phyloP scores from a whole-genome alignment of 73 alveolate genomes.

The Stentor roeselii region DNA sequence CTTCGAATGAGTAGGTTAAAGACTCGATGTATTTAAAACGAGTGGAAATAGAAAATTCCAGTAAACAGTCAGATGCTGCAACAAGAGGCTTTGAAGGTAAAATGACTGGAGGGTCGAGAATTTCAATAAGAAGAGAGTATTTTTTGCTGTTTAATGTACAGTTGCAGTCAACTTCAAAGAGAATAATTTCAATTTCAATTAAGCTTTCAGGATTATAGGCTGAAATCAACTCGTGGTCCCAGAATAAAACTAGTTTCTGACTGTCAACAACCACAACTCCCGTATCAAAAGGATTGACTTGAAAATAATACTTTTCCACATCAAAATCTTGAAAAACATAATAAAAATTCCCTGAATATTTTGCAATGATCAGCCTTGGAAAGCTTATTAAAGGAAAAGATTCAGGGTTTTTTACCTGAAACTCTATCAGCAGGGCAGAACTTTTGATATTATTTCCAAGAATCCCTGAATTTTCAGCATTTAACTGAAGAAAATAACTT shows the following conservation, averaged over 20 bases:
- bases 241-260: neutral
- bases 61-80: neutral
- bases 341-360: neutral
- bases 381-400: neutral
- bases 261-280: neutral
- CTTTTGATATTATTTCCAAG: neutral
- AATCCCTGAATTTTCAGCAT: neutral
- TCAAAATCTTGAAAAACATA: too few species aligned
- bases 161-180: neutral
- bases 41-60: neutral
- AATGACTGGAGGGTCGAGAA: neutral
- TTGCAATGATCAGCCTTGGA: neutral
- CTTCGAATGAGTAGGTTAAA: neutral
- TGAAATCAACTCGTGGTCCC: neutral
- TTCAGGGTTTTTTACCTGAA: neutral
- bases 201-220: neutral
- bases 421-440: neutral
- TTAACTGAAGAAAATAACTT: neutral
- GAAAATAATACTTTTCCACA: too few species aligned
- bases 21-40: neutral
- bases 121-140: neutral
- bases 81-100: constrained; percentile 2
- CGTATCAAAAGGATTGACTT: neutral
- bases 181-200: neutral
- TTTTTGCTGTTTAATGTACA: neutral